Percentiles rank a stretch among this genome's conserved stretches.
phyloP scores from a whole-genome alignment of 192 early-diverging fungal species.

The Linnemannia elongata region DNA sequence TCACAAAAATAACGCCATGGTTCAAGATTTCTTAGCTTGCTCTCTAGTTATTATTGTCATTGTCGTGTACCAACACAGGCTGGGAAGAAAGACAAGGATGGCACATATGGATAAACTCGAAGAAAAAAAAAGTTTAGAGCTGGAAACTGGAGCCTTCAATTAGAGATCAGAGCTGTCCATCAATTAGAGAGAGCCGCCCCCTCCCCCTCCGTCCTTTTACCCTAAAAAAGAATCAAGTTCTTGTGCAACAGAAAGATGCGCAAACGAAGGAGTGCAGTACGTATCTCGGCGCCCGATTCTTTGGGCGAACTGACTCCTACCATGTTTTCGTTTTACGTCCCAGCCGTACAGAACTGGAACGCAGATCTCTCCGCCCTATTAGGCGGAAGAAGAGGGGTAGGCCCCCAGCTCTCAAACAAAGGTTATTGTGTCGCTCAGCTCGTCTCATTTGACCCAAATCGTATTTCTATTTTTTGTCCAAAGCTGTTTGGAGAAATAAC shows the following conservation, averaged over 20 bases:
- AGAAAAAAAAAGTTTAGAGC: neutral
- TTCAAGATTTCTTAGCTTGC: neutral
- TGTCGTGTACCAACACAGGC: too few species aligned
- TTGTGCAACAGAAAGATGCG: neutral
- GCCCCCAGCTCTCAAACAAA: neutral
- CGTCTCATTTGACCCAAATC: neutral
- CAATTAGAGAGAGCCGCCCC: neutral
- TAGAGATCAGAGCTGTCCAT: neutral
- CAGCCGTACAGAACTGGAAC: neutral
- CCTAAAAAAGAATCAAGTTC: neutral
- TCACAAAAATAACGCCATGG: neutral
- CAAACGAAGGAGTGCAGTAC: too few species aligned
- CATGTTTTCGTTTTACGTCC: too few species aligned
- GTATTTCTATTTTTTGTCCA: constrained; percentile 4
- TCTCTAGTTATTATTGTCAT: neutral
- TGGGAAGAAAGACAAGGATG: neutral
- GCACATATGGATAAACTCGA: neutral
- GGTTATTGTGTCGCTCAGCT: neutral
- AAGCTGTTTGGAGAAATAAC: neutral
- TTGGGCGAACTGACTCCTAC: neutral
- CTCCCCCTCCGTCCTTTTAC: too few species aligned
- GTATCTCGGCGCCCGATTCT: too few species aligned
- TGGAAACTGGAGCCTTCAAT: neutral
- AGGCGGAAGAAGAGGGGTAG: neutral
- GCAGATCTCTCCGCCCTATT: neutral